Conservation (phyloP, 2,329 filamentous ascomycete genomes). For the Aspergillus ustus region DNA sequence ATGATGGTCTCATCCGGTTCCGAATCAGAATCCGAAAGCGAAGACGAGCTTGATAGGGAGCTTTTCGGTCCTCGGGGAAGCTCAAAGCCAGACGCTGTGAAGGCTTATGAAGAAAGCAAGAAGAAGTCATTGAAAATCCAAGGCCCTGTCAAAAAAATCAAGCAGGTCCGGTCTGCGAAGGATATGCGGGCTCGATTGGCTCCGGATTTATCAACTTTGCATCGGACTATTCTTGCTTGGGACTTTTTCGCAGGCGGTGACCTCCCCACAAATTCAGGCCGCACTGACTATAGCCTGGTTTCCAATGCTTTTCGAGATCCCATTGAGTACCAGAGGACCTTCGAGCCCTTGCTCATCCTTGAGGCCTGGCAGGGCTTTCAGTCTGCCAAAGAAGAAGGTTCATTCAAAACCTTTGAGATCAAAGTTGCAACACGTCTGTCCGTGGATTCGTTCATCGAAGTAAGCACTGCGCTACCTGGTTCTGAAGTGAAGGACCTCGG, state of each 20-base stretch:
- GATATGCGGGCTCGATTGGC: constrained; percentile 93
- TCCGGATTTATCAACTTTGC: constrained; percentile 82
- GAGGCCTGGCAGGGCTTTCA: constrained; percentile 97
- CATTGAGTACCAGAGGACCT: constrained; percentile 81
- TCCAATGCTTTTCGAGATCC: constrained; percentile 78
- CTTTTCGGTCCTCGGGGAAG: constrained; percentile 59
- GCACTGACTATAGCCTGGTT: constrained; percentile 74
- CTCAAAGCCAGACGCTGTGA: constrained; percentile 46
- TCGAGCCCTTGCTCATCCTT: constrained; percentile 85
- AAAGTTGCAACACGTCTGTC: constrained; percentile 86
- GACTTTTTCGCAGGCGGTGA: constrained; percentile 91
- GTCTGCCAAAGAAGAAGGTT: constrained; percentile 84
- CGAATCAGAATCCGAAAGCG: constrained; percentile 73
- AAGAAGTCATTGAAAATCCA: constrained; percentile 60
- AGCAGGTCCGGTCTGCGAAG: constrained; percentile 79
- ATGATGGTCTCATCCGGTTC: constrained; percentile 80
- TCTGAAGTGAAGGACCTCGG: constrained; percentile 71
- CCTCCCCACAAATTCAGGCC: constrained; percentile 75
- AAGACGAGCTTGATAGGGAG: constrained; percentile 74
- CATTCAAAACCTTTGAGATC: constrained; percentile 79
- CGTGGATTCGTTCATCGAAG: constrained; percentile 90
- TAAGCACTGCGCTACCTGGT: constrained; percentile 80
- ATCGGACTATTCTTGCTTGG: constrained; percentile 88
- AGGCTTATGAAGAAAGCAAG: constrained; percentile 53
- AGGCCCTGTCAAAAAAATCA: constrained; percentile 81